Evolutionary conservation across 2,329 filamentous ascomycete genomes (phyloP).

Genomic region (Penicillium capsulatum): DNA sequence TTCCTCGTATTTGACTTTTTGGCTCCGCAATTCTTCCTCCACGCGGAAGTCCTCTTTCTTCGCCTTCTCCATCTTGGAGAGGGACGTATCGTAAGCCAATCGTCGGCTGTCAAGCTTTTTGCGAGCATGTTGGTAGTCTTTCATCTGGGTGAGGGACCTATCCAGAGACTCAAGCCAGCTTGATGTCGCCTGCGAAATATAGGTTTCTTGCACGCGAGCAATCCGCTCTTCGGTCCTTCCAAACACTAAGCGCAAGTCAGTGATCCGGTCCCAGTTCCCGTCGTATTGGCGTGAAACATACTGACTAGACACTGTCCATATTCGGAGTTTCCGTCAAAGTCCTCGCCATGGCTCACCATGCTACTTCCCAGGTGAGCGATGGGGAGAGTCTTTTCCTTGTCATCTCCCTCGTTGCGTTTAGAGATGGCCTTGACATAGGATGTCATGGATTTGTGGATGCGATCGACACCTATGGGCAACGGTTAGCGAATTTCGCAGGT

Average conservation of each 20-base stretch:
- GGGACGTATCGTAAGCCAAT: constrained; percentile 84
- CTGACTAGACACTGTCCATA: constrained; percentile 81
- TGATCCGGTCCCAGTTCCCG: neutral
- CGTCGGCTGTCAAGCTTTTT: constrained; percentile 92
- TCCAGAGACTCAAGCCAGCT: constrained; percentile 92
- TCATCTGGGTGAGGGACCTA: constrained; percentile 87
- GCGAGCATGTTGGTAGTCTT: constrained; percentile 87
- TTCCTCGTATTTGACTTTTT: constrained; percentile 96
- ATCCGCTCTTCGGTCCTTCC: constrained; percentile 86
- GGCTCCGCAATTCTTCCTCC: constrained; percentile 84
- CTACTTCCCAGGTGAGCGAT: constrained; percentile 73
- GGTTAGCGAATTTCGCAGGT: too few species aligned
- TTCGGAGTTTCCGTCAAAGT: constrained; percentile 85
- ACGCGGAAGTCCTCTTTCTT: constrained; percentile 91
- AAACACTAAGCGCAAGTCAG: constrained; percentile 46
- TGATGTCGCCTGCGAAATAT: constrained; percentile 69
- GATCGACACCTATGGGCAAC: constrained; percentile 71
- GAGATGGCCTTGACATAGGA: constrained; percentile 83
- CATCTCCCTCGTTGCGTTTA: constrained; percentile 77
- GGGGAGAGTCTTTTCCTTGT: constrained; percentile 81
- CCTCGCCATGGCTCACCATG: constrained; percentile 86
- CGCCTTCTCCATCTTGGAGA: constrained; percentile 85
- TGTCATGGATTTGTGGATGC: constrained; percentile 79
- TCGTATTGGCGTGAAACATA: constrained; percentile 38
- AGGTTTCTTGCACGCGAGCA: constrained; percentile 78